Evolutionary conservation across 805 yeast species (phyloP), one percentile per base, ranked within the genome.

Genomic region (Metschnikowia santaceciliae): DNA sequence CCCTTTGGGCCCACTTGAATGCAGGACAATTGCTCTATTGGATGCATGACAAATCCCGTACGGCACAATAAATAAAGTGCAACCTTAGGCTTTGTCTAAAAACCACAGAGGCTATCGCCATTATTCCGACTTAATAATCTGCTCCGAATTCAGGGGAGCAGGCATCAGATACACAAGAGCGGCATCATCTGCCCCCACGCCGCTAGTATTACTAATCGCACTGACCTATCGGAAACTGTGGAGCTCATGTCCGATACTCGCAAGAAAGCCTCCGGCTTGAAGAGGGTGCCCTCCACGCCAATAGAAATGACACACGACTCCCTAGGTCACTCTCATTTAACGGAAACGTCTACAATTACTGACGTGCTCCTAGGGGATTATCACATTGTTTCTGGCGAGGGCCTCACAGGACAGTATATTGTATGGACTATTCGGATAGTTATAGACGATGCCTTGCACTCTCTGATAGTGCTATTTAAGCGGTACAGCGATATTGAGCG

Each of bases 401-500:
- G 63, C 5, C 39, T 55, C 14, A 74, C 76, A 0, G 60, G 56
- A 41, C 58, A 70, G 46, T 74, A 72, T 56, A 63, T 67, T 17
- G 75, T 67, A 22, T 74, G 78, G 78, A 47, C 69, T 2, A 65
- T 74, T 10, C 64, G 67, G 42, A 64, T 74, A 5, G 67, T 70
- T 3, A 56, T 74, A 20, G 66, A 73, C 48, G 75, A 71, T 43
- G 66, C 71, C 5, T 56, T 60, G 26, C 67, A 67, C 53, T 68
- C 78, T 3, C 70, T 69, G 52, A 73, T 86, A 17, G 62, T 68
- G 42, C 59, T 81, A 3, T 78, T 81, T 61, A 81, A 79, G 61
- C 64, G 96, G 36, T 88, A 85, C 64, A 77, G 81, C 34, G 92
- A 88, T 42, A 79, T 88, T 53, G 83, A 68, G 37, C 54, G 51